Evolutionary conservation across 2,329 filamentous ascomycete species (phyloP).

Genomic region (Fusarium keratoplasticum): DNA sequence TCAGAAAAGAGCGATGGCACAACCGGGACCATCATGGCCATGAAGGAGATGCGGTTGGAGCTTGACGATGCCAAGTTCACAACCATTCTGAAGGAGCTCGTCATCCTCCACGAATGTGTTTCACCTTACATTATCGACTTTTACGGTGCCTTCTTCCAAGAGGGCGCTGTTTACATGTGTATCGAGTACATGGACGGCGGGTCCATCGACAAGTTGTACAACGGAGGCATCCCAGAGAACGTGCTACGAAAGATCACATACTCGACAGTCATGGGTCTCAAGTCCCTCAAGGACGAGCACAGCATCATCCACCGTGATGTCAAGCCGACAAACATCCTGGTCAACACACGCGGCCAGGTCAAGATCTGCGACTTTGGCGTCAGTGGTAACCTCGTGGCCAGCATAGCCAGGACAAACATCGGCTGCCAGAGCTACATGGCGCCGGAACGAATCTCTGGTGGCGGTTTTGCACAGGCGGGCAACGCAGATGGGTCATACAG

Average conservation of each 20-base stretch:
- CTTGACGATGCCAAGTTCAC: slow-evolving; percentile 97
- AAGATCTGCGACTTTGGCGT: slow-evolving; percentile 99
- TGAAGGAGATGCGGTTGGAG: slow-evolving; percentile 98
- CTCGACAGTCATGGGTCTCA: slow-evolving; percentile 90
- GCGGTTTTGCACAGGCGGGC: slow-evolving; percentile 78
- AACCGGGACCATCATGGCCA: slow-evolving; percentile 91
- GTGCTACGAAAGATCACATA: slow-evolving; percentile 92
- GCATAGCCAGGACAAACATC: slow-evolving; percentile 98
- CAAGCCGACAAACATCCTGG: slow-evolving; percentile 97
- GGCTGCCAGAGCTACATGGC: slow-evolving; percentile 99
- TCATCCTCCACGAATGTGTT: slow-evolving; percentile 93
- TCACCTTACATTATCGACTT: slow-evolving; percentile 99
- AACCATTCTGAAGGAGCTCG: slow-evolving; percentile 96
- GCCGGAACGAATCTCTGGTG: slow-evolving; percentile 91
- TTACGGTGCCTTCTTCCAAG: slow-evolving; percentile 98
- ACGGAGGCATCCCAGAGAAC: slow-evolving; percentile 87
- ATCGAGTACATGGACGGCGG: slow-evolving; percentile 99
- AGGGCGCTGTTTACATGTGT: slow-evolving; percentile 98
- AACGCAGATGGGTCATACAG: slow-evolving; percentile 88
- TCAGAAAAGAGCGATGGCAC: slow-evolving; percentile 54
- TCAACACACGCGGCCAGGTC: slow-evolving; percentile 89
- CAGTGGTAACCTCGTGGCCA: slow-evolving; percentile 94
- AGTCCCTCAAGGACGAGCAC: slow-evolving; percentile 94
- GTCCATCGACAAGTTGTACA: slow-evolving; percentile 95
- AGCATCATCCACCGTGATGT: slow-evolving; percentile 99